A percentile compares a stretch with the other conserved stretches of the same genome.
Evolutionary conservation across 2,329 filamentous ascomycete genomes (phyloP).

Genomic region (Exophiala viscosa): DNA sequence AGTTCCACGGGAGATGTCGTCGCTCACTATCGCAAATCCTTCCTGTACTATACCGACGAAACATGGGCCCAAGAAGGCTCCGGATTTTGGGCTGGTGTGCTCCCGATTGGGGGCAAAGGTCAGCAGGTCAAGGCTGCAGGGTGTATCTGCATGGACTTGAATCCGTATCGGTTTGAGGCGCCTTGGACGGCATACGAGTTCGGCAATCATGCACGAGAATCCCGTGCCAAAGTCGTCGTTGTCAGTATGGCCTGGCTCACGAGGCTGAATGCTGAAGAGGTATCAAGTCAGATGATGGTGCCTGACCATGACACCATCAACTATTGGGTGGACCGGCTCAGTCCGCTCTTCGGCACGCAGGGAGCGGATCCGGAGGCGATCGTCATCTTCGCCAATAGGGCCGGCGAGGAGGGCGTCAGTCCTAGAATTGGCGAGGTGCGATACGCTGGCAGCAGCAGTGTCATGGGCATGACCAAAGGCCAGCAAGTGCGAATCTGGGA

Average conservation of each 20-base stretch:
- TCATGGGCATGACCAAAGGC: conserved; percentile 35
- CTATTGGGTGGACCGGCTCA: conserved; percentile 61
- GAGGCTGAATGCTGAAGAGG: conserved; percentile 46
- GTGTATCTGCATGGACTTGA: conserved; percentile 56
- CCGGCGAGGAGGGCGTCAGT: conserved; percentile 39
- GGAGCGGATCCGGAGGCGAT: conserved; percentile 36
- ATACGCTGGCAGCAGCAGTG: conserved; percentile 49
- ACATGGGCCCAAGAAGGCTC: conserved; percentile 57
- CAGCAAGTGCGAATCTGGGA: conserved; percentile 44
- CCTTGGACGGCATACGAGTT: conserved; percentile 61
- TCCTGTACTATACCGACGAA: conserved; percentile 65
- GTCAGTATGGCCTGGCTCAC: conserved; percentile 64
- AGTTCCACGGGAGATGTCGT: conserved; percentile 53
- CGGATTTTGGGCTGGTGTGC: conserved; percentile 31
- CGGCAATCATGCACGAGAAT: conserved; percentile 51
- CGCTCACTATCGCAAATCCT: conserved; percentile 60
- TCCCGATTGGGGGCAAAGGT: conserved; percentile 29
- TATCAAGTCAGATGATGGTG: conserved; percentile 40
- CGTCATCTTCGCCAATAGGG: conserved; percentile 46
- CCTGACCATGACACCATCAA: conserved; percentile 59
- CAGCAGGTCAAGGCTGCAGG: conserved; percentile 40
- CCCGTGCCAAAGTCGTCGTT: conserved; percentile 51
- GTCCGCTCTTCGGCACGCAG: conserved; percentile 43
- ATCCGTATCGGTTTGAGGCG: conserved; percentile 59
- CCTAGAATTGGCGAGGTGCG: conserved; percentile 39